phyloP scores from a whole-genome alignment of 441 rosid genomes.

The Adansonia grandidieri region DNA sequence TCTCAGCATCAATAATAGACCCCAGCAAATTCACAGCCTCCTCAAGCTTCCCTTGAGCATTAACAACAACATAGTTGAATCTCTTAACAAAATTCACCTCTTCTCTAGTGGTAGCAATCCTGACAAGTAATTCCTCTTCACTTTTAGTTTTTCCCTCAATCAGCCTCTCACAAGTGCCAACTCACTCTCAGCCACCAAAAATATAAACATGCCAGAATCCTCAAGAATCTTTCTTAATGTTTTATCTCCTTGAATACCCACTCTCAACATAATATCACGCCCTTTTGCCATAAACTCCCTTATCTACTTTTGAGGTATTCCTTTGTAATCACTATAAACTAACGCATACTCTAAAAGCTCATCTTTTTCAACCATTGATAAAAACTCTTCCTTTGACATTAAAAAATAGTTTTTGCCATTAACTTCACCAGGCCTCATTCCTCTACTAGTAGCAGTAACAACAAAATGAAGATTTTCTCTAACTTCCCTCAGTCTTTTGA shows the following conservation, averaged over 20 bases:
- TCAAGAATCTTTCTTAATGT: slow-evolving; percentile 64
- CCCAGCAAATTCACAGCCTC: slow-evolving; percentile 63
- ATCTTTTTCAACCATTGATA: slow-evolving; percentile 65
- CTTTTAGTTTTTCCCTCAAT: slow-evolving; percentile 82
- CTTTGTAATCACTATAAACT: slow-evolving; percentile 87
- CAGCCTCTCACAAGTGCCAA: slow-evolving; percentile 75
- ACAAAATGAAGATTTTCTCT: slow-evolving; percentile 70
- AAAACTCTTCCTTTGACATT: slow-evolving; percentile 64
- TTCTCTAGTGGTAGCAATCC: slow-evolving; percentile 78
- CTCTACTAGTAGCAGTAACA: slow-evolving; percentile 81
- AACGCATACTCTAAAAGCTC: slow-evolving; percentile 84
- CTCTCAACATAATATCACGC: slow-evolving; percentile 75
- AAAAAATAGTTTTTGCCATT: slow-evolving; percentile 80
- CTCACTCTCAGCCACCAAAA: slow-evolving; percentile 84
- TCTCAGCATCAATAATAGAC: slow-evolving; percentile 88
- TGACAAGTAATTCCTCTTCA: slow-evolving; percentile 69
- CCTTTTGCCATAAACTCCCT: slow-evolving; percentile 68
- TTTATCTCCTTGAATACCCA: slow-evolving; percentile 84
- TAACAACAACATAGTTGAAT: slow-evolving; percentile 81
- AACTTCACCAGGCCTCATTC: slow-evolving; percentile 72
- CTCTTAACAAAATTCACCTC: slow-evolving; percentile 68
- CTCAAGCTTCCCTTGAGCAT: slow-evolving; percentile 77
- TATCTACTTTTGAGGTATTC: slow-evolving; percentile 70
- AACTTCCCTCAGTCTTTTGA: slow-evolving; percentile 59
- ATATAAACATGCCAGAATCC: slow-evolving; percentile 70